A percentile compares a stretch with the other conserved stretches of the same genome.
Conservation (phyloP, 208 protist genomes). For the Vickermania spadyakhi region DNA sequence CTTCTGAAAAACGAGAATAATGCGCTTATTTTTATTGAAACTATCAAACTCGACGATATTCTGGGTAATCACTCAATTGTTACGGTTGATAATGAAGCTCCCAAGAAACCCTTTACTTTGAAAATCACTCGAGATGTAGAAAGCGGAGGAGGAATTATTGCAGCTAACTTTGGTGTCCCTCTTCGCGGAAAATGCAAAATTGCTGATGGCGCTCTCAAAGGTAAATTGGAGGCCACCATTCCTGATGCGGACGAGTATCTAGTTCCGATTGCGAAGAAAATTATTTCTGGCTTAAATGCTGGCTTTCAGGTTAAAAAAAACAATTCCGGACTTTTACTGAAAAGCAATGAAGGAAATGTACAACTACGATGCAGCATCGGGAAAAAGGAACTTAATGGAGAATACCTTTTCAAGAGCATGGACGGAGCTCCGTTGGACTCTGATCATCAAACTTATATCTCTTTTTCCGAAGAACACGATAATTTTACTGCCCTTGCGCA, state of each 20-base stretch:
- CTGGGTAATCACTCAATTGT: constrained; percentile 53
- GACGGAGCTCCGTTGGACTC: constrained; percentile 22
- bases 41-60: constrained; percentile 24
- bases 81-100: constrained; percentile 33
- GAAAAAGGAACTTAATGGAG: constrained; percentile 25
- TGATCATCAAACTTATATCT: constrained; percentile 29
- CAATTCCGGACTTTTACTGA: constrained; percentile 24
- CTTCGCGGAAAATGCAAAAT: constrained; percentile 50
- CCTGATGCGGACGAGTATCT: constrained; percentile 17
- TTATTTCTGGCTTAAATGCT: constrained; percentile 22
- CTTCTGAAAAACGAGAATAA: constrained; percentile 40
- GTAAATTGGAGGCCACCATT: constrained; percentile 39
- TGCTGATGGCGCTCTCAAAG: constrained; percentile 23
- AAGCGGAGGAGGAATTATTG: constrained; percentile 25
- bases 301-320: constrained; percentile 33
- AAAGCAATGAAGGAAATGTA: constrained; percentile 16
- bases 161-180: constrained; percentile 38
- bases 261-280: constrained; percentile 25
- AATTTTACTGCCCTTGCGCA: constrained; percentile 1
- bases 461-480: constrained; percentile 14
- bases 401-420: constrained; percentile 52
- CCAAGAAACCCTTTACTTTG: constrained; percentile 32
- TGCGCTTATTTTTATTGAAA: constrained; percentile 28
- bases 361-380: constrained; percentile 37
- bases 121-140: constrained; percentile 23